Evolutionary conservation across 2,329 filamentous ascomycete species (phyloP), one percentile per base, ranked within the genome.

Genomic region (Fusarium stilboides): DNA sequence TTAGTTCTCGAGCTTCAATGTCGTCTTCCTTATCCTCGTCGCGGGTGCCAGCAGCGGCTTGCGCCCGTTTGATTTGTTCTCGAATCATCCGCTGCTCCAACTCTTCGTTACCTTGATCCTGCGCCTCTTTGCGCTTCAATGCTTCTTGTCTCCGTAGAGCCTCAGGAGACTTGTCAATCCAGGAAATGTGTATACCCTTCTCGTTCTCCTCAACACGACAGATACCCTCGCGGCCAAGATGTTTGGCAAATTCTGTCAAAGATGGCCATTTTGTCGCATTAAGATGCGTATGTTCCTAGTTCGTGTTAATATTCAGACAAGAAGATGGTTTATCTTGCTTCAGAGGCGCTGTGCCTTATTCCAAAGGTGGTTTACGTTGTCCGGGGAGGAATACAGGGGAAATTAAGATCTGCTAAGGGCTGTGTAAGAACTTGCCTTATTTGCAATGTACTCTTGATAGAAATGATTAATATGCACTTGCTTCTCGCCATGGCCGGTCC

Each of bases 141-240:
- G 93, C 93, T 70, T 98, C 95, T 66, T 93, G 89, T 51, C 94
- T 84, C 72, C 89, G 86, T 69, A 98, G 81, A 2, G 94, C 93
- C 57, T 97, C 95, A 0, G 94, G 93, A 36, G 91, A 94, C 74
- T 95, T 94, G 76, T 99, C 95, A 60, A 98, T 91, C 93, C 94
- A 99, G 2, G 91, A 86, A 55, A 99, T 90, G 74, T 94, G 92
- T 40, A 98, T 74, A 0, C 93, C 96, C 78, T 97, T 95, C 8
- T 89, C 89, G 40, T 90, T 93, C 78, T 98, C 95, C 79, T 98
- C 94, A 0, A 98, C 94, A 31, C 93, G 86, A 74, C 93, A 97
- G 45, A 98, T 89, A 0, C 95, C 93, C 78, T 98, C 94, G 22
- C 92, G 84, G 0, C 95, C 94, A 2, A 99, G 82, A 75, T 93